Base-by-base conservation (phyloP, 1,284 basidiomycete species). In the Pascua guehoae region DNA sequence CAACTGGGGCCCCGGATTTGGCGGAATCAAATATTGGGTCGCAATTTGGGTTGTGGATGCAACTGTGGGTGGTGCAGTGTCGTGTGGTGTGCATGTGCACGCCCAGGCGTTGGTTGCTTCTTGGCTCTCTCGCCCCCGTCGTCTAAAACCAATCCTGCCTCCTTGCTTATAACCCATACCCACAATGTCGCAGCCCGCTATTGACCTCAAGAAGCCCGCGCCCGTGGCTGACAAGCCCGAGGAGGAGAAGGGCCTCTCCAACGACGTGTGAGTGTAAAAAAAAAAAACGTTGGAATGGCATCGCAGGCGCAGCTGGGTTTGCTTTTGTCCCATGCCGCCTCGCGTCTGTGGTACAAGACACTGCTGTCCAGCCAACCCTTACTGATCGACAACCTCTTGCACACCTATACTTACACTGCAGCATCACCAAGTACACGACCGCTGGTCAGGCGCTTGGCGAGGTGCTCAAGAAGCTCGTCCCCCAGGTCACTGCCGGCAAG, bases 371-470 rank as follows among this genome's bases (percentile, higher is more conserved):
- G 12, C 24, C 24, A 32, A 32, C 18, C n/a, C n/a, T n/a, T n/a
- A n/a, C 44, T n/a, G 16, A 43, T 45, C 41, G 12, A 41, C 43
- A 32, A 37, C 42, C 39, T 44, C 38, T 15, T 32, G 24, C 24
- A 32, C 24, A 32, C 24, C 24, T 32, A 32, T 32, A 15, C 56
- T 59, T 37, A 60, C 57, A 38, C 36, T 46, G 4, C 57, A 77
- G 75, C 52, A 57, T 79, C 57, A 78, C 77, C 64, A 79, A 80
- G 73, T 81, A 81, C 73, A 79, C 95, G 88, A 83, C 85, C 37
- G 93, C 94, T 32, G 91, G 90, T 60, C 91, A 96, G 68, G 91
- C 96, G 75, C 86, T 90, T 47, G 84, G 88, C 71, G 84, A 85
- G 70, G 91, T 90, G 50, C 84, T 91, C 76, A 91, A 92, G 81